phyloP scores from a whole-genome alignment of 257 asterid genomes.

The Solanum virginianum region DNA sequence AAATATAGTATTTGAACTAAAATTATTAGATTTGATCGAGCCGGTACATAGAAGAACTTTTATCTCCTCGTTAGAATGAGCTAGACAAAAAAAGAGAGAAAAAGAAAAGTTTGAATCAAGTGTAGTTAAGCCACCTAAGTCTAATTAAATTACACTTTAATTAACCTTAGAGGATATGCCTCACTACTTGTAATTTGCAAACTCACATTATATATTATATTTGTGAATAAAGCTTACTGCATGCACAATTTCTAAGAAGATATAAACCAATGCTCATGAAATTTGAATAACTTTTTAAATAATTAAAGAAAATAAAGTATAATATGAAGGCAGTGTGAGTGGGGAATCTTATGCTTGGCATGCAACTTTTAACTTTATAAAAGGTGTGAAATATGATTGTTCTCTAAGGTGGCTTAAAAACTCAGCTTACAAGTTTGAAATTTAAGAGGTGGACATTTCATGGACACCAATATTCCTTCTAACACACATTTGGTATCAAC shows the following conservation, averaged over 20 bases:
- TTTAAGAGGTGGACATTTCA: slow-evolving; percentile 5
- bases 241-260: slow-evolving; percentile 4
- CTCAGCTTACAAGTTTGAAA: background rate
- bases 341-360: slow-evolving; percentile 13
- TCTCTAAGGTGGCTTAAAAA: background rate
- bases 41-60: background rate
- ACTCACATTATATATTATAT: background rate
- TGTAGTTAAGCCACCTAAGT: background rate
- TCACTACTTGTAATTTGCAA: background rate
- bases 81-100: background rate
- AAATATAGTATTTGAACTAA: background rate
- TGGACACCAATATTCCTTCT: slow-evolving; percentile 1
- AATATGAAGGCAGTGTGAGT: background rate
- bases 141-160: background rate
- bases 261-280: background rate
- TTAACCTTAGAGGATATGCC: background rate
- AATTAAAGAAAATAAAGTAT: background rate
- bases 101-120: background rate
- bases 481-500: background rate
- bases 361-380: background rate
- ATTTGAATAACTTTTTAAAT: background rate
- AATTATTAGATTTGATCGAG: background rate
- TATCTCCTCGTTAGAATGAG: background rate
- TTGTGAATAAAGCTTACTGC: background rate
- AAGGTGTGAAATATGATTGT: background rate